These are phyloP conservation scores for Sparassis latifolia DNA, from an alignment of 1,284 basidiomycete genomes.

Conservation along the genomic window DNA sequence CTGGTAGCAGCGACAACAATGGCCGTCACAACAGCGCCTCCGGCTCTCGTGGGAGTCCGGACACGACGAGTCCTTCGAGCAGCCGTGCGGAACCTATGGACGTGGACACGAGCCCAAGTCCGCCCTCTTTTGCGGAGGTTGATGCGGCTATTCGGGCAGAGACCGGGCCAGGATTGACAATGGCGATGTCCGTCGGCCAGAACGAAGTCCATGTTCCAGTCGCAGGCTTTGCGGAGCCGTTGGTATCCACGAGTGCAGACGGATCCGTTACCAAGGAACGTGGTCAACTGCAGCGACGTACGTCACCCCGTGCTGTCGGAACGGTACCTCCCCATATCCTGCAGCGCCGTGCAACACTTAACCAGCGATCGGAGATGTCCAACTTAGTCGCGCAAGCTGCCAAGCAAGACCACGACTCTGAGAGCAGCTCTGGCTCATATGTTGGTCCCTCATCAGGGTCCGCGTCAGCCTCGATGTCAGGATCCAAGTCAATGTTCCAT, in stretches of 20 bases:
- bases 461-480: not conserved
- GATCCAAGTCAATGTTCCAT: not conserved
- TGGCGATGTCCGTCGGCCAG: conserved; percentile 31
- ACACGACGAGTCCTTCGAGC: conserved; percentile 8
- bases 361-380: conserved; percentile 8
- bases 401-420: conserved; percentile 8
- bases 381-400: not conserved
- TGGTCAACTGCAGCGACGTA: conserved; percentile 12
- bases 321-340: no score
- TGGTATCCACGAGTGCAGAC: not conserved
- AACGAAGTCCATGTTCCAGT: conserved; percentile 24
- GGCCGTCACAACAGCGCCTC: conserved; percentile 8
- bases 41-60: conserved; percentile 1
- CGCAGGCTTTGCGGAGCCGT: conserved; percentile 16
- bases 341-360: conserved; percentile 12
- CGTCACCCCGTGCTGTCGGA: not conserved
- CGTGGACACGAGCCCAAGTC: conserved; percentile 19
- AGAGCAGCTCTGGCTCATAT: conserved; percentile 15
- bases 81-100: conserved; percentile 24
- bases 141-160: not conserved
- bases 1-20: conserved; percentile 13
- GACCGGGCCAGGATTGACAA: conserved; percentile 16
- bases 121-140: conserved; percentile 12
- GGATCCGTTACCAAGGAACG: conserved; percentile 17
- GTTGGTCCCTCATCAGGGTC: not conserved